phyloP scores from a whole-genome alignment of 306 rosid species.

The Lathyrus sativus region DNA sequence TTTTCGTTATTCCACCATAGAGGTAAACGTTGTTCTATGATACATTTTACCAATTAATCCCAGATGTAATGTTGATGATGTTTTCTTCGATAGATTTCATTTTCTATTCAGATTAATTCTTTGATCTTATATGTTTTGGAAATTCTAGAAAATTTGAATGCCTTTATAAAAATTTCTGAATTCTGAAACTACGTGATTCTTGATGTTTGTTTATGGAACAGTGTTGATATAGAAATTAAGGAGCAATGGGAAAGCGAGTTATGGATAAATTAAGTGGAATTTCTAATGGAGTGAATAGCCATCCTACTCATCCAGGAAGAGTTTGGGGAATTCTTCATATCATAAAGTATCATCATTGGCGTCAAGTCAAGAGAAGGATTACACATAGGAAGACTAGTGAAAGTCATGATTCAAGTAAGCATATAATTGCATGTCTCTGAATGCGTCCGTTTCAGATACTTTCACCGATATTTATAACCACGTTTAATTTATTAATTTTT shows the following conservation, averaged over 20 bases:
- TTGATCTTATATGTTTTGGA: conserved; percentile 14
- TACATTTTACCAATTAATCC: too few species aligned
- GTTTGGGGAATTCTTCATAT: conserved; percentile 60
- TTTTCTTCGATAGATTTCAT: conserved; percentile 6
- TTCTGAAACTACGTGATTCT: too few species aligned
- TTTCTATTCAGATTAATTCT: conserved; percentile 12
- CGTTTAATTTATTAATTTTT: too few species aligned
- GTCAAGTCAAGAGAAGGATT: conserved; percentile 55
- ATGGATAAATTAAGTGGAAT: conserved; percentile 23
- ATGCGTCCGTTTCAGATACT: too few species aligned
- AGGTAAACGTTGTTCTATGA: conserved; percentile 41
- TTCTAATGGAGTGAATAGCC: conserved; percentile 28
- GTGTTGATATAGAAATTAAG: conserved; percentile 18
- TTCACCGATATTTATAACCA: not conserved
- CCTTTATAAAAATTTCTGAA: too few species aligned
- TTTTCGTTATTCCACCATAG: conserved; percentile 11
- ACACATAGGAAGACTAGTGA: conserved; percentile 37
- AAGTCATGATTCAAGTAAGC: conserved; percentile 39
- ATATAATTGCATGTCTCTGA: not conserved
- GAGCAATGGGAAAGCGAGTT: conserved; percentile 51
- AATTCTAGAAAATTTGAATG: not conserved
- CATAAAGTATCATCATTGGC: conserved; percentile 70
- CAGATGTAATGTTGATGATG: not conserved
- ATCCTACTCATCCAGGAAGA: conserved; percentile 47
- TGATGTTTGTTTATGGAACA: not conserved